Evolutionary conservation across 768 basidiomycete genomes (phyloP), one percentile per base, ranked within the genome.

Genomic region (Amanita thiersii): DNA sequence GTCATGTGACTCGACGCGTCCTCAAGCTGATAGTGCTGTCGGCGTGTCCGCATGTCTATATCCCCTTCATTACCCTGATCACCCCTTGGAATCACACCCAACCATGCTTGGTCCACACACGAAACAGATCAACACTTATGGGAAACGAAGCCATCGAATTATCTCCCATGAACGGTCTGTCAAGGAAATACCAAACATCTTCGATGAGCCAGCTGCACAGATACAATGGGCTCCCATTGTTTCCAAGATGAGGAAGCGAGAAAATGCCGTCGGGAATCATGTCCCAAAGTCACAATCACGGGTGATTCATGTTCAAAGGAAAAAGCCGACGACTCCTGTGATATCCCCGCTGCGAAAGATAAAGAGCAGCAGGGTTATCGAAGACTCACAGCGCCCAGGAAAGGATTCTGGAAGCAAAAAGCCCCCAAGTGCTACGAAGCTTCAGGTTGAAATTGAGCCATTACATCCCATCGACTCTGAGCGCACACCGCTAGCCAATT

Each of bases 121-220:
- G 4, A 81, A 79, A 55, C 76, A 79, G 51, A 70, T 84, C 36
- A 72, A 68, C 39, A 63, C 77, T 15, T 84, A 84, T 50, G 81
- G 81, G 15, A 74, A 75, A 49, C 75, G 81, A 46, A 65, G 65
- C 29, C 70, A 71, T 40, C 76, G 81, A 28, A 68, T 82, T n/a
- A 65, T 83, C 50, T 64, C 67, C 36, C 56, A 61, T 40, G 56
- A 58, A 41, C 56, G 56, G 39, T 47, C 50, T 23, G 59, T 55
- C 18, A 57, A 52, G 12, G 56, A 54, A 18, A 51, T 62, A 3
- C 46, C 58, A 39, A 64, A 56, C 52, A 70, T 63, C 42, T 70
- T 71, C 52, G 63, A 76, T 42, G 65, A 69, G 10, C 65, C 72
- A 17, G 63, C 69, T n/a, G 55, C 60, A 10, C 59, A 64, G 0